Percentiles rank a stretch among this genome's conserved stretches.
Evolutionary conservation across 176 grass and related monocot genomes (phyloP).

Genomic region (Triticum turgidum): DNA sequence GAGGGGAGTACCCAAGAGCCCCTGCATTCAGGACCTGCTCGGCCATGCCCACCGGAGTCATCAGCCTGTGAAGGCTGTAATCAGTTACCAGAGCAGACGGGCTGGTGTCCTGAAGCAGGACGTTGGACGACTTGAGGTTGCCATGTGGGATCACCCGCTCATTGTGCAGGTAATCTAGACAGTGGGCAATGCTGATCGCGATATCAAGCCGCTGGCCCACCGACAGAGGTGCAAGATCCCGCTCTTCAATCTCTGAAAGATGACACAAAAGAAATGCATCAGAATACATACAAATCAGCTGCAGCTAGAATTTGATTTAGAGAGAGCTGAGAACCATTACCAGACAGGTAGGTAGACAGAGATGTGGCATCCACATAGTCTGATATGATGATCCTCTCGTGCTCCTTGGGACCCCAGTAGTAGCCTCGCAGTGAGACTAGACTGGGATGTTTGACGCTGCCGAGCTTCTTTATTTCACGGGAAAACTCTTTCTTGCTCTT

Average conservation of each 20-base stretch:
- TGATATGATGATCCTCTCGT: conserved; percentile 90
- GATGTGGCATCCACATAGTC: conserved; percentile 70
- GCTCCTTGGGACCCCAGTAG: conserved; percentile 92
- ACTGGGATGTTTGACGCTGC: conserved; percentile 70
- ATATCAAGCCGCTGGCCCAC: conserved; percentile 53
- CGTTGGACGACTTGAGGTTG: conserved; percentile 81
- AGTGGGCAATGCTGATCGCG: conserved; percentile 53
- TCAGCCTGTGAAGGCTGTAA: conserved; percentile 78
- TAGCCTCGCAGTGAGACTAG: conserved; percentile 72
- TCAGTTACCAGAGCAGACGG: conserved; percentile 57
- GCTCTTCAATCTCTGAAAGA: conserved; percentile 61
- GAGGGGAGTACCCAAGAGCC: conserved; percentile 80
- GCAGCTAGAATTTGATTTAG: background rate
- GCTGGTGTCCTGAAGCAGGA: conserved; percentile 55
- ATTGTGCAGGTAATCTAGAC: conserved; percentile 84
- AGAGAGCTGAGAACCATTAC: conserved; percentile 43
- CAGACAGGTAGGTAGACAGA: conserved; percentile 68
- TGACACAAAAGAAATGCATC: conserved; percentile 22
- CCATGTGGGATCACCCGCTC: conserved; percentile 81
- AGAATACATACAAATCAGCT: background rate
- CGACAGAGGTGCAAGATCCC: conserved; percentile 54
- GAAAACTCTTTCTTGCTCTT: conserved; percentile 94
- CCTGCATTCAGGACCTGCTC: conserved; percentile 78
- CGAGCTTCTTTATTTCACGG: conserved; percentile 89
- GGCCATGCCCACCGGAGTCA: conserved; percentile 65